A percentile compares a stretch with the other conserved stretches of the same genome.
Conservation (phyloP, 1,139 yeast species). For the Debaryomyces subglobosus region DNA sequence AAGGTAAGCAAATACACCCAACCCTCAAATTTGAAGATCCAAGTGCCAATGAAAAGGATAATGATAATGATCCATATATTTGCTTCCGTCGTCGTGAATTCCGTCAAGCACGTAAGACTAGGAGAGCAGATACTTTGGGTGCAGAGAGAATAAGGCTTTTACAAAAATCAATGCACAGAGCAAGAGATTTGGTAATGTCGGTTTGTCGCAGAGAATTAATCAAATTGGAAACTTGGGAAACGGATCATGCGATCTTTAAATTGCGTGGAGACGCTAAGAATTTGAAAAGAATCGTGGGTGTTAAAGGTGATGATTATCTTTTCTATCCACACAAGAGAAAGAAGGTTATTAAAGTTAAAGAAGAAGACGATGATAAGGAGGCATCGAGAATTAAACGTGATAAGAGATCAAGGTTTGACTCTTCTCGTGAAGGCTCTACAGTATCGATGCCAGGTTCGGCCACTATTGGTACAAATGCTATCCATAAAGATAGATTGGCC, state of each 20-base stretch:
- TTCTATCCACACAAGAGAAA: conserved; percentile 79
- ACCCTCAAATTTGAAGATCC: conserved; percentile 83
- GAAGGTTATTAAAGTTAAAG: conserved; percentile 47
- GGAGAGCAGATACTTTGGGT: conserved; percentile 91
- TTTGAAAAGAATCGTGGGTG: conserved; percentile 72
- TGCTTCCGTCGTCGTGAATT: conserved; percentile 96
- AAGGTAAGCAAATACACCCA: conserved; percentile 77
- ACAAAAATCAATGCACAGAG: conserved; percentile 76
- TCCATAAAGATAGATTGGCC: conserved; percentile 21
- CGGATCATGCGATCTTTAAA: conserved; percentile 67
- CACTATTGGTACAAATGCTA: conserved; percentile 17
- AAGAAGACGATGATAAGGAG: conserved; percentile 41
- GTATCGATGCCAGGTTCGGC: conserved; percentile 14
- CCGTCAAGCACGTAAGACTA: conserved; percentile 93
- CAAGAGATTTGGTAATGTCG: conserved; percentile 67
- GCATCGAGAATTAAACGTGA: conserved; percentile 26
- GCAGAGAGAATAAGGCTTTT: conserved; percentile 80
- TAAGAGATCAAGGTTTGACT: conserved; percentile 26
- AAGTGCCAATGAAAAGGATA: conserved; percentile 73
- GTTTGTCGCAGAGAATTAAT: conserved; percentile 77
- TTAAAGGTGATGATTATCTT: conserved; percentile 85
- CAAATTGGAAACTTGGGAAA: conserved; percentile 58
- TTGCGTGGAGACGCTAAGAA: conserved; percentile 71
- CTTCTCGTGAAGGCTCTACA: conserved; percentile 21
- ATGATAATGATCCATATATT: conserved; percentile 90